Evolutionary conservation across 2,329 filamentous ascomycete genomes (phyloP).

Genomic region (Fusarium goolgardi): DNA sequence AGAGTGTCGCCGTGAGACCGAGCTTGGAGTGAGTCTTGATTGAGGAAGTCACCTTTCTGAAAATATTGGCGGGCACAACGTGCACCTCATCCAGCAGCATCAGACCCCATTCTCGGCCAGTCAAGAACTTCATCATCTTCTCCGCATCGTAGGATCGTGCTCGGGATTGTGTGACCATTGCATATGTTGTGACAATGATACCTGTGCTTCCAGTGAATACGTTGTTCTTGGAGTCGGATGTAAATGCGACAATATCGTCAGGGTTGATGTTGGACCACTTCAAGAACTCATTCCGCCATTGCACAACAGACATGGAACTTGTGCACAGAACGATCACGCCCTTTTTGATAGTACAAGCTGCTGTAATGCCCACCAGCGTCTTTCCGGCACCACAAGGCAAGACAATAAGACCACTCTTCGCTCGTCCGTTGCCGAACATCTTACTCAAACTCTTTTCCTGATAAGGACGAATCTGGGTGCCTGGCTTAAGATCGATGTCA

Average conservation of each 20-base stretch:
- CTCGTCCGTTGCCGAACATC: slow-evolving; percentile 98
- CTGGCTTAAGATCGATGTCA: slow-evolving; percentile 91
- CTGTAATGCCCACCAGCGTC: slow-evolving; percentile 97
- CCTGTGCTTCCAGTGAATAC: slow-evolving; percentile 89
- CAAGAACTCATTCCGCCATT: slow-evolving; percentile 96
- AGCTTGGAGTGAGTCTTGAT: slow-evolving; percentile 97
- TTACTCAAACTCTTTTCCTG: slow-evolving; percentile 98
- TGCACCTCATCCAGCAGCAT: slow-evolving; percentile 98
- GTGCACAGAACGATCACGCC: slow-evolving; percentile 95
- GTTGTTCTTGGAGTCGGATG: slow-evolving; percentile 85
- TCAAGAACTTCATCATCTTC: slow-evolving; percentile 97
- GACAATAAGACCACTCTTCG: slow-evolving; percentile 97
- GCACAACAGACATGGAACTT: slow-evolving; percentile 96
- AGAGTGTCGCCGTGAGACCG: slow-evolving; percentile 90
- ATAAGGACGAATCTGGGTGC: slow-evolving; percentile 91
- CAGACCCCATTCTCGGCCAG: slow-evolving; percentile 90
- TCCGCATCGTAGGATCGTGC: slow-evolving; percentile 91
- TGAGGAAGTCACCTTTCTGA: slow-evolving; percentile 89
- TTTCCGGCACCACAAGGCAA: slow-evolving; percentile 96
- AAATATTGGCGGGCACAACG: slow-evolving; percentile 96
- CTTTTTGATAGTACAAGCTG: slow-evolving; percentile 97
- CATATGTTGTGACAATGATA: slow-evolving; percentile 97
- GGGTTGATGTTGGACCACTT: slow-evolving; percentile 98
- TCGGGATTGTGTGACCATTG: slow-evolving; percentile 95
- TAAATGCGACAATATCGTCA: slow-evolving; percentile 93